Percentiles rank a stretch among this genome's conserved stretches.
Conservation (phyloP, 148 eudicot genomes). For the Rhododendron molle region DNA sequence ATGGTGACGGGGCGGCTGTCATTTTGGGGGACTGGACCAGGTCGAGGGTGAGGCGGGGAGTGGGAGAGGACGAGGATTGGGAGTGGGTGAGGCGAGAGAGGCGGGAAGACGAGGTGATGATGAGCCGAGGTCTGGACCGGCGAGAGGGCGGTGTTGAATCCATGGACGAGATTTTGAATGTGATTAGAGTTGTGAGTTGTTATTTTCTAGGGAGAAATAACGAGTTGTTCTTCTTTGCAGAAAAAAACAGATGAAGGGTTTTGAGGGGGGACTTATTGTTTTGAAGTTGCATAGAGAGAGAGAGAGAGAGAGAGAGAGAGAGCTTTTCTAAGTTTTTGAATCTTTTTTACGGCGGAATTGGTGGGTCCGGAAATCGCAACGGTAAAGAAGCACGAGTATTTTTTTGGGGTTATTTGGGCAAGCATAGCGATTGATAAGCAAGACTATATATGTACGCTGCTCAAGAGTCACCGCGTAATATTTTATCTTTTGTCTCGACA, state of each 20-base stretch:
- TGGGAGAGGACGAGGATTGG: not conserved
- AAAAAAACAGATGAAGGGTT: not conserved
- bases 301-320: not conserved
- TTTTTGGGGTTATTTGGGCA: not conserved
- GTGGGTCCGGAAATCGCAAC: slow-evolving; percentile 12
- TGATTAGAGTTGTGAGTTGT: not conserved
- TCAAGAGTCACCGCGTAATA: too few relatives aligned
- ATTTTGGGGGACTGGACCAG: slow-evolving; percentile 30
- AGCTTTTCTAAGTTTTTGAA: not conserved
- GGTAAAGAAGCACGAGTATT: not conserved
- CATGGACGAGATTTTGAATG: slow-evolving; percentile 17
- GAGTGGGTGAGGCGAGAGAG: slow-evolving; percentile 37
- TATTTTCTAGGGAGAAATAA: not conserved
- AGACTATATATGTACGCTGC: too few relatives aligned
- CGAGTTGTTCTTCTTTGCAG: not conserved
- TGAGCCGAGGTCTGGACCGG: slow-evolving; percentile 27
- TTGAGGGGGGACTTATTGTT: not conserved
- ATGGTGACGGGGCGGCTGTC: slow-evolving; percentile 21
- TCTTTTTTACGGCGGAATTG: slow-evolving; percentile 15
- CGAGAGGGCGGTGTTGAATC: slow-evolving; percentile 40
- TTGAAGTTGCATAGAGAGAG: too few relatives aligned
- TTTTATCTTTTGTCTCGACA: too few relatives aligned
- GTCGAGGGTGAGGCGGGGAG: slow-evolving; percentile 47
- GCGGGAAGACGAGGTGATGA: slow-evolving; percentile 57
- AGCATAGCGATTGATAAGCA: too few relatives aligned